Evolutionary conservation across 371 early-diverging fungal genomes (phyloP).

Genomic region (Haplosporangium sp.): DNA sequence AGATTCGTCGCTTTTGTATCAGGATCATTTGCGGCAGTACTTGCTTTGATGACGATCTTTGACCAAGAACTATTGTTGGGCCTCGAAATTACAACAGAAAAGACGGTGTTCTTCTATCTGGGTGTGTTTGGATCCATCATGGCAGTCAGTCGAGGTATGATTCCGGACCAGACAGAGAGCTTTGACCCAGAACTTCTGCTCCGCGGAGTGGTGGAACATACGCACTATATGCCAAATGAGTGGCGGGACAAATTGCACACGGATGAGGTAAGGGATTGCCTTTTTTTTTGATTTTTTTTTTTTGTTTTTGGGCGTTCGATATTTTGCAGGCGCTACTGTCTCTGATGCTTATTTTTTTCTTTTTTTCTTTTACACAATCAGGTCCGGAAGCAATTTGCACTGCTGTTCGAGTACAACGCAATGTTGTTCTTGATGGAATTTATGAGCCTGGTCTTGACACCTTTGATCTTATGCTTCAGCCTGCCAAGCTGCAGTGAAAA

Average conservation of each 20-base stretch:
- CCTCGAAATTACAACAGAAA: constrained; percentile 89
- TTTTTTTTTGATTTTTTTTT: no score
- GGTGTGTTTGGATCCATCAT: constrained; percentile 89
- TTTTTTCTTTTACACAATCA: constrained; percentile 32
- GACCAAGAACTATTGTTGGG: constrained; percentile 89
- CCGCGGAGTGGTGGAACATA: constrained; percentile 81
- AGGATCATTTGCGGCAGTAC: constrained; percentile 90
- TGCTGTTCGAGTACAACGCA: constrained; percentile 84
- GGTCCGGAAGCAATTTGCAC: constrained; percentile 85
- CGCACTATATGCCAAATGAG: constrained; percentile 89
- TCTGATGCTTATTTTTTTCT: background rate
- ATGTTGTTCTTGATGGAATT: constrained; percentile 86
- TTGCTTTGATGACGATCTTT: constrained; percentile 83
- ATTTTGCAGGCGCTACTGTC: no score
- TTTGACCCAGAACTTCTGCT: constrained; percentile 86
- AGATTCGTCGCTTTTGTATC: constrained; percentile 92
- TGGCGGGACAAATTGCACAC: constrained; percentile 91
- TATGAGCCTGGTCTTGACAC: constrained; percentile 84
- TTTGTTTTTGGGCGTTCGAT: no score
- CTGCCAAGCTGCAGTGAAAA: constrained; percentile 82
- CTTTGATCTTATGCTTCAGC: constrained; percentile 85
- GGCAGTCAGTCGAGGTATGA: constrained; percentile 86
- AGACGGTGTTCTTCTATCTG: constrained; percentile 91
- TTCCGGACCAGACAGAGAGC: constrained; percentile 83
- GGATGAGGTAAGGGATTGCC: constrained; percentile 82